phyloP scores from a whole-genome alignment of 1,139 yeast genomes.

The Candida tropicalis region DNA sequence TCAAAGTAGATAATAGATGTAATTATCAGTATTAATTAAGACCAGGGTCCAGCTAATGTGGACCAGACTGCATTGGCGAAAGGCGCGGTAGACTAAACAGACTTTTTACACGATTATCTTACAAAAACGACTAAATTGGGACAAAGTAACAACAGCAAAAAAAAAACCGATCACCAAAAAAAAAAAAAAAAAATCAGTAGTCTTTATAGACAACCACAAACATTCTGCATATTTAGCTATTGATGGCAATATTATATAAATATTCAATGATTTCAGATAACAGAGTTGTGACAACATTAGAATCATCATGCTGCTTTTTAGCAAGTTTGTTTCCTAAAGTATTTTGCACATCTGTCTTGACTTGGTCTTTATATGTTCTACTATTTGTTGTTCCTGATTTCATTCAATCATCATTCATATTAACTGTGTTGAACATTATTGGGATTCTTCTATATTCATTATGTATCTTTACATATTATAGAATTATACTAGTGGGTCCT shows the following conservation, averaged over 20 bases:
- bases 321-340: constrained; percentile 62
- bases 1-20: no score
- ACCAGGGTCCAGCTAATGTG: no score
- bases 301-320: constrained; percentile 47
- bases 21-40: no score
- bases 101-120: no score
- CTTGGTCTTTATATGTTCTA: constrained; percentile 62
- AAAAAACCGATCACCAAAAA: no score
- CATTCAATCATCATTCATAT: constrained; percentile 17
- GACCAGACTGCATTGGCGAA: no score
- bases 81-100: no score
- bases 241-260: constrained; percentile 5
- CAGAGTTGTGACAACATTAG: constrained; percentile 12
- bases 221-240: background rate
- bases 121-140: background rate
- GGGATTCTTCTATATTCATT: constrained; percentile 26
- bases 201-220: background rate
- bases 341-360: constrained; percentile 49
- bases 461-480: constrained; percentile 49
- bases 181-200: background rate
- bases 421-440: constrained; percentile 16
- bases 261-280: constrained; percentile 4
- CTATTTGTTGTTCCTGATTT: constrained; percentile 22
- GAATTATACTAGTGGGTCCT: constrained; percentile 60
- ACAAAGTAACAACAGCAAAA: background rate